Base-by-base conservation (phyloP, 2,329 filamentous ascomycete species). In the Fusarium albosuccineum region DNA sequence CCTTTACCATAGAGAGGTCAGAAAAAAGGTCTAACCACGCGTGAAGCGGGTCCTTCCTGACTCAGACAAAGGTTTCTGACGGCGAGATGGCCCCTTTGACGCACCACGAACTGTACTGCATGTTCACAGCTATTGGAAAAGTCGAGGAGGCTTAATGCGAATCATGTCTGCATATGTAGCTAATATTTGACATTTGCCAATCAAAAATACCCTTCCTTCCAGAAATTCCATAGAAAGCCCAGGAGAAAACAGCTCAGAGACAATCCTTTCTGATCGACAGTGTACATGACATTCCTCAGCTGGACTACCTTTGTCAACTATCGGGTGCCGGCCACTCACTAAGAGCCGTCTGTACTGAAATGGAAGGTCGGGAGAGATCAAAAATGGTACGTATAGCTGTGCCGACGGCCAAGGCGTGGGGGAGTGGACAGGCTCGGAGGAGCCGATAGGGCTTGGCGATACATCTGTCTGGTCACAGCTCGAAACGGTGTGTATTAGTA, bases 351-450 rank as follows among this genome's bases (percentile, higher is more conserved):
- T 26, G 16, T 9, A 50, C 34, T 9, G 6, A 37, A 37, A 11
- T 36, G 48, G 48, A 50, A 50, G 48, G 48, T 50, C 33, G 45
- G 48, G 33, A 27, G 48, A 26, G 48, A 50, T 36, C 33, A 37
- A 4, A 3, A 10, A n/a, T 10, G 29, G 26, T 50, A 39, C 34
- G 46, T 39, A 39, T 14, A n/a, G 30, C 33, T 39, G 14, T 29
- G 9, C 26, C 27, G 27, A 26, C 29, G 14, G 48, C 17, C 30
- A 14, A 14, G 14, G 27, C 33, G 34, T 50, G 48, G 48, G 48
- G 48, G 48, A 6, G 14, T 13, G 9, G 14, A 50, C 22, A 22
- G 46, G 17, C 30, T 39, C 48, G 22, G 48, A 11, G 11, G 26
- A 13, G 3, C 46, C 46, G 34, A 39, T n/a, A 39, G 7, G 40